Percentiles rank a stretch among this genome's conserved stretches.
These are phyloP conservation scores for Aspergillus melleus DNA, from an alignment of 2,329 filamentous ascomycete genomes.

Conservation along the genomic window DNA sequence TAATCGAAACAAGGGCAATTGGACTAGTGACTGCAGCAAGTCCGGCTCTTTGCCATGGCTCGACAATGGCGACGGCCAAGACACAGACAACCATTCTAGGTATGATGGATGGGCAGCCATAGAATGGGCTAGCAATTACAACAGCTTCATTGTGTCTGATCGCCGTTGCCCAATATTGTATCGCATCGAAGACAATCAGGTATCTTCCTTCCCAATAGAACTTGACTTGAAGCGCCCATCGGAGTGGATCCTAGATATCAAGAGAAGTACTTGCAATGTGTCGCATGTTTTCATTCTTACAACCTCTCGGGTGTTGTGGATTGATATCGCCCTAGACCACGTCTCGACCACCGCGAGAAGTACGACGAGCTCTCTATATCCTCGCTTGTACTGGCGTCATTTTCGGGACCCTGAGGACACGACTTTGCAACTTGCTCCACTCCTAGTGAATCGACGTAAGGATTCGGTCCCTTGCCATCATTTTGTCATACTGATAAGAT, in stretches of 20 bases:
- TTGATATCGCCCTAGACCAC: slow-evolving; percentile 39
- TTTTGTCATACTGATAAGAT: background rate
- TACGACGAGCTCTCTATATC: slow-evolving; percentile 30
- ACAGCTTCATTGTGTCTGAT: slow-evolving; percentile 53
- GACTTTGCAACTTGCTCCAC: slow-evolving; percentile 45
- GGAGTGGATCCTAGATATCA: slow-evolving; percentile 58
- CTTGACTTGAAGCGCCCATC: slow-evolving; percentile 36
- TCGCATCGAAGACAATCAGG: slow-evolving; percentile 26
- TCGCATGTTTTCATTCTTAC: slow-evolving; percentile 56
- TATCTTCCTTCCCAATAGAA: slow-evolving; percentile 33
- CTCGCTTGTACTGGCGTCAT: slow-evolving; percentile 53
- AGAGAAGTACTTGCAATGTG: slow-evolving; percentile 41
- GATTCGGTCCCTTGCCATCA: background rate
- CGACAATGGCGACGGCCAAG: slow-evolving; percentile 15
- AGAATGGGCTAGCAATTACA: slow-evolving; percentile 40
- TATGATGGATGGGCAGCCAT: slow-evolving; percentile 48
- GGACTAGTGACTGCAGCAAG: slow-evolving; percentile 27
- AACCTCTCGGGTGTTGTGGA: slow-evolving; percentile 49
- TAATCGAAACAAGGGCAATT: slow-evolving; percentile 29
- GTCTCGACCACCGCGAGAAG: slow-evolving; percentile 20
- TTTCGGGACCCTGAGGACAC: slow-evolving; percentile 56
- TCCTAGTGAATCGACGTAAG: slow-evolving; percentile 35
- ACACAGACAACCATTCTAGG: slow-evolving; percentile 14
- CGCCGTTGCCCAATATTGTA: slow-evolving; percentile 45
- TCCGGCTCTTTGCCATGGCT: slow-evolving; percentile 33